Base-by-base conservation (phyloP, 2,329 filamentous ascomycete species). In the Raffaelea deltoideospora region DNA sequence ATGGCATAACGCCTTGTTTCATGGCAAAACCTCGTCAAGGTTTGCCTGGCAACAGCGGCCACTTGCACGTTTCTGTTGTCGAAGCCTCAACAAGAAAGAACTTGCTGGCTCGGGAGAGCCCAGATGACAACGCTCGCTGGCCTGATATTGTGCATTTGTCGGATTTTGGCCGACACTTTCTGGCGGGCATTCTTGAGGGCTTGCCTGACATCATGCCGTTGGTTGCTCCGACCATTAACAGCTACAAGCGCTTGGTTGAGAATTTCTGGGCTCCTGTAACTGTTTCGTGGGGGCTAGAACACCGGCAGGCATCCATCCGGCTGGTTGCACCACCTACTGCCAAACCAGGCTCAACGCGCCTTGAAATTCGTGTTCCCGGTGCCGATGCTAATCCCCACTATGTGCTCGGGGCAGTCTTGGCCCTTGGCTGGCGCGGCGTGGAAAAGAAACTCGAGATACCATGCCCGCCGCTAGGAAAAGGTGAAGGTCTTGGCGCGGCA, bases 191-290 rank as follows among this genome's bases (percentile, higher is more conserved):
- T 2, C 68, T 98, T 0, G 79, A 84, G 19, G 90, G 88, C 13
- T 69, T 98, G 4, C 85, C 90, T 3, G 85, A 95, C 51, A 75
- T 96, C 47, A 98, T 98, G 90, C 90, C 90, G 1, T 66, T 96
- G 40, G 67, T 98, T 11, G 90, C 88, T 1, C 90, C 90, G 0
- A 98, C 85, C 1, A 73, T 98, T 52, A 98, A 98, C 67, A 93
- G 84, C 43, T 98, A 98, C 67, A 98, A 98, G 62, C 79, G 90
- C 4, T 70, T 98, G 1, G 90, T 98, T 3, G 90, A 98, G 64
- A 96, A 96, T 61, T 96, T 95, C 60, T 98, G 90, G 90, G 90
- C 90, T 0, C 90, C 90, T 0, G 90, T 98, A 6, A 95, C 88
- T 0, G 90, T 96, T 0, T 94, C 85, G 0, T 98, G 90, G 90